Evolutionary conservation across 2,329 filamentous ascomycete genomes (phyloP).

Genomic region (Elsinoe ampelina): DNA sequence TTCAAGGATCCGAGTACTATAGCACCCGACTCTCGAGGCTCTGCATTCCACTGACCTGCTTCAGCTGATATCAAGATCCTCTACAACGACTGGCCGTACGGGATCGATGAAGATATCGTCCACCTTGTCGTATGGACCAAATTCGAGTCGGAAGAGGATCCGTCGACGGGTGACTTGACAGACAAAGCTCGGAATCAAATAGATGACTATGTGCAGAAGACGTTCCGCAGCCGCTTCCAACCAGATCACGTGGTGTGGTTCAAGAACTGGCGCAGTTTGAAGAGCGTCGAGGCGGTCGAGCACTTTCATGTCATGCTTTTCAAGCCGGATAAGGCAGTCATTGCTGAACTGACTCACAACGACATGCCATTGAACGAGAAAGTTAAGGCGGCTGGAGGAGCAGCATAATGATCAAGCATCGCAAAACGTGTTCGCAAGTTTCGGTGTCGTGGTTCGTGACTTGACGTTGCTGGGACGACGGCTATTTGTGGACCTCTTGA

Average conservation of each 20-base stretch:
- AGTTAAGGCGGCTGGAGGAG: conserved; percentile 13
- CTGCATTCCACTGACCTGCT: background rate
- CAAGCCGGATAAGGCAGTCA: conserved; percentile 60
- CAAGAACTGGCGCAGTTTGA: conserved; percentile 80
- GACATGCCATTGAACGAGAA: conserved; percentile 53
- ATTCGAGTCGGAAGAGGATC: conserved; percentile 65
- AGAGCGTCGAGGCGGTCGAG: conserved; percentile 78
- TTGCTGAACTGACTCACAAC: conserved; percentile 60
- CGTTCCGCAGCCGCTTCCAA: conserved; percentile 50
- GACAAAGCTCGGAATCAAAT: conserved; percentile 54
- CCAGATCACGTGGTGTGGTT: conserved; percentile 65
- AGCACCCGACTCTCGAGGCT: conserved; percentile 19
- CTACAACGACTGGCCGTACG: conserved; percentile 92
- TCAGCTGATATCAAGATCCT: conserved; percentile 61
- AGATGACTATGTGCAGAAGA: conserved; percentile 58
- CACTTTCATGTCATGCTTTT: conserved; percentile 94
- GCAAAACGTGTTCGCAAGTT: background rate
- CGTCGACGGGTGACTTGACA: conserved; percentile 57
- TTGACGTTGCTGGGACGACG: conserved; percentile 5
- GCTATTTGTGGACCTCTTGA: background rate
- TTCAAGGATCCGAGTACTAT: conserved; percentile 36
- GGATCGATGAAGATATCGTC: conserved; percentile 64
- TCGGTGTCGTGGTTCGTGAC: background rate
- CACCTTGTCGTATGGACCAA: conserved; percentile 93
- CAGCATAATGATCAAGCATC: background rate